These are phyloP conservation scores for Coemansia sp. DNA, from an alignment of 192 early-diverging fungal genomes.

Conservation along the genomic window DNA sequence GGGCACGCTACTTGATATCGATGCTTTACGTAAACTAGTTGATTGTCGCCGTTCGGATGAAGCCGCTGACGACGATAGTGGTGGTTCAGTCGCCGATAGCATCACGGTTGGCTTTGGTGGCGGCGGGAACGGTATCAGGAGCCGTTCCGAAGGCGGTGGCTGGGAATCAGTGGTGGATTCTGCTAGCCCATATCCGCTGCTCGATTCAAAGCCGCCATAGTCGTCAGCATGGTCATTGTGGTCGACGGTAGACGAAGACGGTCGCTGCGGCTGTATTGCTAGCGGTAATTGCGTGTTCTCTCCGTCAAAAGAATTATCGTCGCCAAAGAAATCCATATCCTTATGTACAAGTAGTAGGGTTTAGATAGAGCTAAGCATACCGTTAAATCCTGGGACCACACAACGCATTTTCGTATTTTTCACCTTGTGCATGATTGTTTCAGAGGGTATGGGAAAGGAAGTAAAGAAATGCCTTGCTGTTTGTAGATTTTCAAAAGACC, in stretches of 20 bases:
- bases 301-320: background rate
- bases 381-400: no score
- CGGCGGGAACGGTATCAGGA: conserved; percentile 7
- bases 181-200: background rate
- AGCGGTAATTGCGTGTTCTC: conserved; percentile 12
- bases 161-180: background rate
- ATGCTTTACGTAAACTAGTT: background rate
- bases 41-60: background rate
- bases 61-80: background rate
- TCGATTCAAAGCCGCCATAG: conserved; percentile 33
- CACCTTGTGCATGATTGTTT: background rate
- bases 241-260: background rate
- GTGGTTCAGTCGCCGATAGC: background rate
- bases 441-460: background rate
- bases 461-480: background rate
- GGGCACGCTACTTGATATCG: background rate
- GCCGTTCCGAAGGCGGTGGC: background rate
- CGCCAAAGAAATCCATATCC: conserved; percentile 21
- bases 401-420: background rate
- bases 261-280: conserved; percentile 21
- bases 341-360: background rate
- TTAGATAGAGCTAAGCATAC: background rate
- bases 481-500: background rate
- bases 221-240: conserved; percentile 15
- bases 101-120: conserved; percentile 13